phyloP scores from a whole-genome alignment of 306 rosid species.

The Lathyrus oleraceus region DNA sequence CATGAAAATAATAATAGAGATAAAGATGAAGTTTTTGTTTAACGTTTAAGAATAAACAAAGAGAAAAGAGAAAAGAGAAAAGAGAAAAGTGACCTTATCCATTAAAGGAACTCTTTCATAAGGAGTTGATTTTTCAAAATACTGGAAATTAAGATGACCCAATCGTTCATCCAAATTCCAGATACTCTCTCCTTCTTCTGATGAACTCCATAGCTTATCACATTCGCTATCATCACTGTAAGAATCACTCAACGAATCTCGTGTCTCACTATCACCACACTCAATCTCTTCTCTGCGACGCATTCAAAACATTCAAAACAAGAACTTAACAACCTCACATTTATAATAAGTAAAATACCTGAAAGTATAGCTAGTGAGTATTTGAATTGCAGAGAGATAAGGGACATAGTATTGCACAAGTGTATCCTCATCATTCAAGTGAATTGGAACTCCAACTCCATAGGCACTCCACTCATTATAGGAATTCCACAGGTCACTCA shows the following conservation, averaged over 20 bases:
- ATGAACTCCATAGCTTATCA: conserved; percentile 70
- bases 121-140: conserved; percentile 91
- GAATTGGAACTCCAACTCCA: conserved; percentile 86
- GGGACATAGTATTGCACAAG: conserved; percentile 95
- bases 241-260: conserved; percentile 80
- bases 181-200: conserved; percentile 69
- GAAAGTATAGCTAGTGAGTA: conserved; percentile 70
- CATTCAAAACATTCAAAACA: background rate
- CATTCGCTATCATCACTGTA: conserved; percentile 79
- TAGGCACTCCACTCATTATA: conserved; percentile 95
- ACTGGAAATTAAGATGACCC: conserved; percentile 69
- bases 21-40: conserved; percentile 18
- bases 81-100: conserved; percentile 66
- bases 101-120: conserved; percentile 88
- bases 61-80: background rate
- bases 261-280: conserved; percentile 70
- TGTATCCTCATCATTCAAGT: conserved; percentile 64
- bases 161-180: conserved; percentile 62
- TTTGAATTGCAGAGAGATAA: conserved; percentile 93
- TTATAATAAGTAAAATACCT: conserved; percentile 44
- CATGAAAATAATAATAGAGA: background rate
- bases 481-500: conserved; percentile 83
- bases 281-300: conserved; percentile 73
- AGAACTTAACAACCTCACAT: background rate
- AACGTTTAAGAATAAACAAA: background rate